Evolutionary conservation across 2,329 filamentous ascomycete genomes (phyloP).

Genomic region (Sporothrix sp.): DNA sequence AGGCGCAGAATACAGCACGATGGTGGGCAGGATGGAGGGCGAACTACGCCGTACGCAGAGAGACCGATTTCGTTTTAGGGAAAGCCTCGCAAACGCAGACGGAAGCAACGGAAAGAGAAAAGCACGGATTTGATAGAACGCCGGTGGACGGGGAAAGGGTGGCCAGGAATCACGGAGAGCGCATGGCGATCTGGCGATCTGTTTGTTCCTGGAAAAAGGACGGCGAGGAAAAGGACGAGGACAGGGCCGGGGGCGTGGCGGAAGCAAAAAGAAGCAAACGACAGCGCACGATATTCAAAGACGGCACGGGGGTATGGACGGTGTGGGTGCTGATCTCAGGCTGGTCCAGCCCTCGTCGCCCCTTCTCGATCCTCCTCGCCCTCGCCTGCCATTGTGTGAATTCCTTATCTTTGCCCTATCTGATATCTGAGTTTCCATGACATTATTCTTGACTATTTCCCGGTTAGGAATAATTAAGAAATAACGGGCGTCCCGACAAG

Average conservation of each 20-base stretch:
- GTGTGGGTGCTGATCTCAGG: not conserved
- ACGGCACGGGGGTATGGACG: not conserved
- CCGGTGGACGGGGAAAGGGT: too few species aligned
- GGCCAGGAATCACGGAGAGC: not conserved
- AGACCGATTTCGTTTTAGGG: not conserved
- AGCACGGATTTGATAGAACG: too few species aligned
- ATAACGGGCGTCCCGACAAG: constrained; percentile 3
- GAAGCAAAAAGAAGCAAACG: too few species aligned
- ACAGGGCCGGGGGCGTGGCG: too few species aligned
- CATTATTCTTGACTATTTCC: not conserved
- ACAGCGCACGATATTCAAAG: too few species aligned
- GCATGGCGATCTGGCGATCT: constrained; percentile 2
- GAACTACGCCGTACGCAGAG: not conserved
- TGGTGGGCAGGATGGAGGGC: not conserved
- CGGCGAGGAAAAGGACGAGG: not conserved
- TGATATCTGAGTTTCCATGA: constrained; percentile 4
- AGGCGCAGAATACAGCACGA: not conserved
- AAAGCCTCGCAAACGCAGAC: not conserved
- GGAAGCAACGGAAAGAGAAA: not conserved
- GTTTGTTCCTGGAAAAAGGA: not conserved
- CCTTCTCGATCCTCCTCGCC: not conserved
- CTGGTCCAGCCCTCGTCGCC: not conserved
- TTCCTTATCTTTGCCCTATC: constrained; percentile 1
- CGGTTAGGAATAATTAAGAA: not conserved
- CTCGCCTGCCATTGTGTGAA: not conserved